Base-by-base conservation (phyloP, 257 asterid species). In the Forsythia suspensa region DNA sequence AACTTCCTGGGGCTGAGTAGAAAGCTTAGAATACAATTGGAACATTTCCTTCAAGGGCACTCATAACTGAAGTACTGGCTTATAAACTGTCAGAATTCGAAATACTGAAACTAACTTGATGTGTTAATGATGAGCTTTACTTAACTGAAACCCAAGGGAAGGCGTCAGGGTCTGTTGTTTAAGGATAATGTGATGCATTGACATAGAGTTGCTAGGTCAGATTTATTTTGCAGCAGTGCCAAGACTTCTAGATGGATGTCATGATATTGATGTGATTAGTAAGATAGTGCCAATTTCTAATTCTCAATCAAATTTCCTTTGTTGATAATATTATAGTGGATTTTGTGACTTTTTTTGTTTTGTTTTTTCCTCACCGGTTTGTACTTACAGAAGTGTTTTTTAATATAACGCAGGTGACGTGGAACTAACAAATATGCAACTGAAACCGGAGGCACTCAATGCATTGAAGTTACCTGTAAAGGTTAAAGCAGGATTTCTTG, bases 401-500 rank as follows among this genome's bases (percentile, higher is more conserved):
- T 73, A 41, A 69, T 78, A 76, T 83, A 37, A 77, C 77, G 71
- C 90, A 95, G 99, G 98, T 24, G 92, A 95, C 84, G 99, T 95
- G 46, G 98, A 95, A 85, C 88, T 95, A 72, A 84, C 97, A 57
- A 95, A 95, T 84, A 95, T 95, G 99, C 95, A 95, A 86, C 91
- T 95, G 86, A 95, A 93, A 89, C 99, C 98, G 21, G 98, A 95
- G 96, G 99, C 99, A 52, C 97, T 95, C 70, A 95, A 95, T 89
- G 98, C 99, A 34, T 86, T 93, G 85, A 93, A 93, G 91, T 91
- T 95, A 83, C 99, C 98, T 41, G 90, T 95, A 87, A 95, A 88
- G 90, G 99, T 95, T 83, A 95, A 95, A 87, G 98, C 98, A 24
- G 99, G 99, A 75, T 95, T 95, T 87, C 98, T 95, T 78, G 99